Evolutionary conservation across 257 asterid species (phyloP).

Genomic region (Apocynum venetum): DNA sequence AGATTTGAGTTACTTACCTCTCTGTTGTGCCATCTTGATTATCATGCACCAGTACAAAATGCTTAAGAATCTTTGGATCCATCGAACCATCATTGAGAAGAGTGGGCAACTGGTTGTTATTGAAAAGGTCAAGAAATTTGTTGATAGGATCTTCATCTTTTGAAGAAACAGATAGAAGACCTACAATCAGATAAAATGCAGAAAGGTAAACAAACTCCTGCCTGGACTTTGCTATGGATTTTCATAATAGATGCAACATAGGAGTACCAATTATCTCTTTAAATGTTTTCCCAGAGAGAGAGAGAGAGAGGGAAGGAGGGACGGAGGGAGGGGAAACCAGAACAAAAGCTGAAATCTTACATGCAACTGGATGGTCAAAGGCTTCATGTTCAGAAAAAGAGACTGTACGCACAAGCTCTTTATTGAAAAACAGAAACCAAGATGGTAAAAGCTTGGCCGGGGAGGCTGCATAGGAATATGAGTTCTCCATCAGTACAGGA

Average conservation of each 20-base stretch:
- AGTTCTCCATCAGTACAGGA: slow-evolving; percentile 23
- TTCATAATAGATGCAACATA: slow-evolving; percentile 2
- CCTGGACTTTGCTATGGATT: background rate
- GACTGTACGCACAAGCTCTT: slow-evolving; percentile 70
- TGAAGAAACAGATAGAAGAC: slow-evolving; percentile 88
- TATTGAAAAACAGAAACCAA: slow-evolving; percentile 87
- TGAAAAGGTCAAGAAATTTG: slow-evolving; percentile 81
- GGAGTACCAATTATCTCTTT: background rate
- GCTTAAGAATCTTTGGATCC: slow-evolving; percentile 95
- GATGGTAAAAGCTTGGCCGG: slow-evolving; percentile 63
- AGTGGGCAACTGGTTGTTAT: slow-evolving; percentile 71
- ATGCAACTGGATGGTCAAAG: slow-evolving; percentile 98
- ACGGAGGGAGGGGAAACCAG: background rate
- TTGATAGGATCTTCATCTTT: slow-evolving; percentile 74
- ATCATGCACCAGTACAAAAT: slow-evolving; percentile 82
- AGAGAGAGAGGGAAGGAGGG: background rate
- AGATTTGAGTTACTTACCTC: slow-evolving; percentile 36
- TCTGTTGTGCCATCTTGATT: slow-evolving; percentile 57
- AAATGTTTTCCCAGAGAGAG: background rate
- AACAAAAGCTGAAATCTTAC: slow-evolving; percentile 38
- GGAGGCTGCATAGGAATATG: slow-evolving; percentile 53
- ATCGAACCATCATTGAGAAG: slow-evolving; percentile 85
- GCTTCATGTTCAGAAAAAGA: slow-evolving; percentile 96
- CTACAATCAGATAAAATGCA: slow-evolving; percentile 36
- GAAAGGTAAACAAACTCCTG: slow-evolving; percentile 24